Conservation (phyloP, 148 eudicot species). For the Spergularia bocconei region DNA sequence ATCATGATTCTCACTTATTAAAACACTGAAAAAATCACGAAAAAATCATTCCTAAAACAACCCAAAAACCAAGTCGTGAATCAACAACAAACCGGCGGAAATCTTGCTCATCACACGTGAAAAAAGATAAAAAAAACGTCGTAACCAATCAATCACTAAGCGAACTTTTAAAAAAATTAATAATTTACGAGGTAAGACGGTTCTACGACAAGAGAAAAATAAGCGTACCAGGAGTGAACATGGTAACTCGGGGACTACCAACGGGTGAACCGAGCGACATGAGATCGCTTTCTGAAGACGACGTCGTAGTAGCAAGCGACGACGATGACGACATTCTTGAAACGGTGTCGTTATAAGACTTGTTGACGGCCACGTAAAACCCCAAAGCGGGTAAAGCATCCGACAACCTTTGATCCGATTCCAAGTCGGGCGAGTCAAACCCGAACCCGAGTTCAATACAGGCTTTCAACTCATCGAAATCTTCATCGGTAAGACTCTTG, state of each 20-base stretch:
- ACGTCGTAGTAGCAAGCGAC: constrained; percentile 14
- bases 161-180: too few relatives aligned
- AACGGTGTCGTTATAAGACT: constrained; percentile 47
- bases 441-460: constrained; percentile 82
- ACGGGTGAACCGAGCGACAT: constrained; percentile 37
- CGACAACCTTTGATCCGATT: constrained; percentile 43
- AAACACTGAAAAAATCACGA: neutral
- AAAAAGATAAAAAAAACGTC: too few relatives aligned
- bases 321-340: constrained; percentile 35
- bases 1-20: neutral
- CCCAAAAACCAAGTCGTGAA: neutral
- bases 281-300: constrained; percentile 34
- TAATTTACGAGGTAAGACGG: too few relatives aligned
- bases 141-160: too few relatives aligned
- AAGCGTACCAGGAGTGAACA: constrained; percentile 54
- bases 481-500: constrained; percentile 88
- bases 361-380: constrained; percentile 62
- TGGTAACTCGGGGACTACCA: constrained; percentile 52
- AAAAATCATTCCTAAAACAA: neutral
- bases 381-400: constrained; percentile 73
- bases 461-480: constrained; percentile 67
- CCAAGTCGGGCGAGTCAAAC: constrained; percentile 58
- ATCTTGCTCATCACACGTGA: neutral
- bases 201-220: neutral
- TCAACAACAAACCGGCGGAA: neutral